Evolutionary conservation across 2,329 filamentous ascomycete species (phyloP).

Genomic region (Polytolypa hystricis): DNA sequence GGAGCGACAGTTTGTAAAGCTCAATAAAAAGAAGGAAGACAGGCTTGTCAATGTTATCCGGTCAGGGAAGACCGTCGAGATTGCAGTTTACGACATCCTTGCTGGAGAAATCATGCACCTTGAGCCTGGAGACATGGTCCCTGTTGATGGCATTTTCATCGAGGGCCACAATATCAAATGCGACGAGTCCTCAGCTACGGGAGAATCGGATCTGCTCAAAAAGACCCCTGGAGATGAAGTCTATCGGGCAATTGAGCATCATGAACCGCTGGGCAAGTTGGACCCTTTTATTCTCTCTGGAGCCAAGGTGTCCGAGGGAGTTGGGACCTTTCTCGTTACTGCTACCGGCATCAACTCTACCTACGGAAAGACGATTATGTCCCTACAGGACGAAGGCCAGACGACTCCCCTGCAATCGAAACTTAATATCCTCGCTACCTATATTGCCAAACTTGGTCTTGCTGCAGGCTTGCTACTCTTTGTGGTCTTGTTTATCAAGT

Average conservation of each 20-base stretch:
- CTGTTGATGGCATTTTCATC: slow-evolving; percentile 61
- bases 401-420: slow-evolving; percentile 70
- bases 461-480: slow-evolving; percentile 66
- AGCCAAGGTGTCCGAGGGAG: slow-evolving; percentile 63
- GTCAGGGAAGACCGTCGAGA: slow-evolving; percentile 59
- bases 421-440: slow-evolving; percentile 64
- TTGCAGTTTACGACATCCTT: slow-evolving; percentile 59
- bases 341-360: slow-evolving; percentile 63
- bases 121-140: slow-evolving; percentile 62
- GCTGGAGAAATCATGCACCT: slow-evolving; percentile 65
- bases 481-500: slow-evolving; percentile 67
- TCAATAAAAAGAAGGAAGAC: slow-evolving; percentile 69
- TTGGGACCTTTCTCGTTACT: slow-evolving; percentile 66
- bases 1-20: slow-evolving; percentile 52
- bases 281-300: slow-evolving; percentile 76
- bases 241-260: slow-evolving; percentile 50
- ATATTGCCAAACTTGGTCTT: slow-evolving; percentile 66
- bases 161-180: slow-evolving; percentile 55
- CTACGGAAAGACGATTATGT: slow-evolving; percentile 69
- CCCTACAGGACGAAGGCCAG: slow-evolving; percentile 62
- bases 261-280: slow-evolving; percentile 51
- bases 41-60: slow-evolving; percentile 62
- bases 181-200: slow-evolving; percentile 66
- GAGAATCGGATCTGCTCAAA: slow-evolving; percentile 61
- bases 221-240: slow-evolving; percentile 57